Base-by-base conservation (phyloP, 2,329 filamentous ascomycete genomes). In the Aspergillus fijiensis region DNA sequence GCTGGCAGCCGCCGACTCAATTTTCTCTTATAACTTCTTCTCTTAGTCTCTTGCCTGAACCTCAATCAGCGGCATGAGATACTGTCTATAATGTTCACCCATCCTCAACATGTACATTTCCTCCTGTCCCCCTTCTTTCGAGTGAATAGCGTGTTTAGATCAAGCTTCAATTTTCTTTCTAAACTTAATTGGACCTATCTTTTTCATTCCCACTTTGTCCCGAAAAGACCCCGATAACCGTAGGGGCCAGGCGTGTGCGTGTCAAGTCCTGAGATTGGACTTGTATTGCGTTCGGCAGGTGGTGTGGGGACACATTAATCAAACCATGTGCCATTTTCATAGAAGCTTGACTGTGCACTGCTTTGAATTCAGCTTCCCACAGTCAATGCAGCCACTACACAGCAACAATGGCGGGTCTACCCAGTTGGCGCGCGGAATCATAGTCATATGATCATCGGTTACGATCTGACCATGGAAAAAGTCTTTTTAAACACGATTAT, bases 41-140 rank as follows among this genome's bases (percentile, higher is more conserved):
- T 54, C 49, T 59, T 55, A 33, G 39, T 27, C 61, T 51, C 51
- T 49, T 49, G 49, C 60, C 54, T 51, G 49, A 53, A 63, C 63
- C 65, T 66, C 67, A 68, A 73, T 69, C 52, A 69, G 63, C 67
- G 51, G 60, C 62, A 69, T 69, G 71, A 70, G 70, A 66, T 10
- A 29, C 64, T 68, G 68, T 74, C 69, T 65, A 74, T 76, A 73
- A 75, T 72, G 69, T 67, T 68, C 65, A 68, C 65, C 62, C 65
- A 72, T 35, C 70, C 65, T 72, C 68, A 70, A 69, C 64, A 71
- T 75, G 72, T 76, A 76, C 71, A 77, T 76, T 72, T 73, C 66
- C 56, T 59, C 62, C 59, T 56, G 58, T 66, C 66, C 68, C 60
- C 63, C 69, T 63, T 63, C 65, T 45, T 45, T 45, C 63, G 55